phyloP scores from a whole-genome alignment of 805 yeast genomes.

The Suhomyces pyralidae region DNA sequence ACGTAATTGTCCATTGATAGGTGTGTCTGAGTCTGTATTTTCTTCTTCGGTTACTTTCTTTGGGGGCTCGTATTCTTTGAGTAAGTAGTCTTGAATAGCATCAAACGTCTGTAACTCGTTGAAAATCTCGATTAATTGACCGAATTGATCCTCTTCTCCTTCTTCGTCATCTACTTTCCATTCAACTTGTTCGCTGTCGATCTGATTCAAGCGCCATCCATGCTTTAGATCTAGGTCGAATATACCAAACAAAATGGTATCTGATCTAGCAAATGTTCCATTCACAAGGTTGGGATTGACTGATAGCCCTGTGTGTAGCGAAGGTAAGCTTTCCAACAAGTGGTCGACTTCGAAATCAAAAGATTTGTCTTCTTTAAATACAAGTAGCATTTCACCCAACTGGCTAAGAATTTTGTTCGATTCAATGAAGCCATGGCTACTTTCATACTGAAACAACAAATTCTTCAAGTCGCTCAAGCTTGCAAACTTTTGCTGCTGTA shows the following conservation, averaged over 20 bases:
- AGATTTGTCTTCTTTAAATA: constrained; percentile 17
- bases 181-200: constrained; percentile 12
- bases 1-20: constrained; percentile 1
- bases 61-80: constrained; percentile 18
- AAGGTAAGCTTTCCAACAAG: constrained; percentile 57
- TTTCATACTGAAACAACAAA: constrained; percentile 10
- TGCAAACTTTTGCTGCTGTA: constrained; percentile 9
- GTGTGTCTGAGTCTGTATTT: background rate
- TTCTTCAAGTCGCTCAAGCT: constrained; percentile 16
- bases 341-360: constrained; percentile 32
- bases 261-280: constrained; percentile 50
- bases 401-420: constrained; percentile 44
- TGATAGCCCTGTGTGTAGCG: constrained; percentile 64
- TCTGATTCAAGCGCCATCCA: constrained; percentile 73
- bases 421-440: constrained; percentile 12
- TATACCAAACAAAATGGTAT: constrained; percentile 52
- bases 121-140: constrained; percentile 18
- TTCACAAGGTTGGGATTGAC: constrained; percentile 63
- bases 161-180: constrained; percentile 6
- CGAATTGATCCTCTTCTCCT: constrained; percentile 11
- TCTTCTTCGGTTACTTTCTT: constrained; percentile 7
- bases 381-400: constrained; percentile 46
- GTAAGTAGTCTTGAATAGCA: constrained; percentile 54
- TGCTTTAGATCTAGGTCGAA: constrained; percentile 67
- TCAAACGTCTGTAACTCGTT: constrained; percentile 41